Percentiles rank a stretch among this genome's conserved stretches.
Evolutionary conservation across 257 asterid species (phyloP).

Genomic region (Nicotiana noctiflora): DNA sequence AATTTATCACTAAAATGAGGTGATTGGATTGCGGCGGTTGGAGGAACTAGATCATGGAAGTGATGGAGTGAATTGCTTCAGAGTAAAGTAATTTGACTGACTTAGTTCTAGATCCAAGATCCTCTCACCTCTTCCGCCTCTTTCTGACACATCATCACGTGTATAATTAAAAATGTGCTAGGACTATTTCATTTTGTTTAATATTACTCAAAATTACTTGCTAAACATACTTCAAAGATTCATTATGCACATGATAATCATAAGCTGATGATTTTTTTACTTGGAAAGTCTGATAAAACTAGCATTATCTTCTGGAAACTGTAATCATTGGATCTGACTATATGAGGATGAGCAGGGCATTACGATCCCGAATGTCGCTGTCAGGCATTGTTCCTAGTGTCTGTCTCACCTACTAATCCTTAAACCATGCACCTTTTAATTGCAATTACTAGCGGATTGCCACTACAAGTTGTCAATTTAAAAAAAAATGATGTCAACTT

Average conservation of each 20-base stretch:
- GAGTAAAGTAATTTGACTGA: not conserved
- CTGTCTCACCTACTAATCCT: not conserved
- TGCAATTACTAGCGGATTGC: not conserved
- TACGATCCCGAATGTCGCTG: not conserved
- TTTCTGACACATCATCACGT: not conserved
- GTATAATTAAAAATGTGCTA: not conserved
- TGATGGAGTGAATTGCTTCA: not conserved
- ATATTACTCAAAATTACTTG: not conserved
- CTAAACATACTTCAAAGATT: not conserved
- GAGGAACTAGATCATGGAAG: not conserved
- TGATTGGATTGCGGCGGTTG: not conserved
- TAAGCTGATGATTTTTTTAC: not conserved
- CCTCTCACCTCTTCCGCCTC: slow-evolving; percentile 1
- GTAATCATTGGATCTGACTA: not conserved
- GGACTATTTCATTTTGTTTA: not conserved
- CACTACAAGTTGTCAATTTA: not conserved
- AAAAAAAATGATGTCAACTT: not conserved
- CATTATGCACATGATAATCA: not conserved
- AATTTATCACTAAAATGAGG: not conserved
- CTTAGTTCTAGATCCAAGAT: slow-evolving; percentile 12
- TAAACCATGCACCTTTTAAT: not conserved
- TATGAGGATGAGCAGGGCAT: not conserved
- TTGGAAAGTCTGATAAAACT: not conserved
- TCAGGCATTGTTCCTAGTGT: not conserved
- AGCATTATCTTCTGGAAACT: not conserved